A percentile compares a stretch with the other conserved stretches of the same genome.
Evolutionary conservation across 2,329 filamentous ascomycete genomes (phyloP).

Genomic region (Sarocladium brachiariae): DNA sequence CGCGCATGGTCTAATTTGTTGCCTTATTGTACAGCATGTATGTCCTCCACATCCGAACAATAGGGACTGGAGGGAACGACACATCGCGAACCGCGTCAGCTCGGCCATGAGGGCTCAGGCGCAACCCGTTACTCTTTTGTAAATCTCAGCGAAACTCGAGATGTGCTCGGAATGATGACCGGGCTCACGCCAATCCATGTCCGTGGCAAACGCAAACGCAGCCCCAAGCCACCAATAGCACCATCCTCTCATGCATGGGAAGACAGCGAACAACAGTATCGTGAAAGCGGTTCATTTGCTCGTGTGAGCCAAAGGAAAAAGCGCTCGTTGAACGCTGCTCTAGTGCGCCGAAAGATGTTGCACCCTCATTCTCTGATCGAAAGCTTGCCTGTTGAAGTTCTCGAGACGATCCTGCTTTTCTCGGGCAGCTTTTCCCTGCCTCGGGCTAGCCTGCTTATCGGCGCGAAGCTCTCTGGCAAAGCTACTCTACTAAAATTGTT

Average conservation of each 20-base stretch:
- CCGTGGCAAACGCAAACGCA: conserved; percentile 38
- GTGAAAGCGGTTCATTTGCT: too few species aligned
- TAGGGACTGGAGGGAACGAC: too few species aligned
- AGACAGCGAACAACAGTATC: too few species aligned
- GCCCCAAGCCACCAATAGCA: conserved; percentile 9
- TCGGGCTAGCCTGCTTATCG: conserved; percentile 35
- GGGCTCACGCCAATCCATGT: conserved; percentile 42
- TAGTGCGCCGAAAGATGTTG: conserved; percentile 20
- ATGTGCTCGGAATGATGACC: not conserved
- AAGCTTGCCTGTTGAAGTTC: conserved; percentile 43
- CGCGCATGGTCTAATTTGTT: too few species aligned
- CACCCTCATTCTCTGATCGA: conserved; percentile 18
- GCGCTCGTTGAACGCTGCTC: conserved; percentile 23
- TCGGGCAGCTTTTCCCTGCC: conserved; percentile 43
- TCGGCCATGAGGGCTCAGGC: too few species aligned
- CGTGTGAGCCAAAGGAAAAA: conserved; percentile 19
- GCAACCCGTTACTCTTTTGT: too few species aligned
- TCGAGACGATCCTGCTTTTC: conserved; percentile 45
- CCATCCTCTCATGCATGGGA: not conserved
- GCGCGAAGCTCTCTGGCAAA: conserved; percentile 36
- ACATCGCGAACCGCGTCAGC: too few species aligned
- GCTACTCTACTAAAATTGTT: conserved; percentile 30
- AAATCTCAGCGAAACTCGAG: too few species aligned
- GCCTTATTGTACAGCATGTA: too few species aligned
- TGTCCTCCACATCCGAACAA: too few species aligned